Base-by-base conservation (phyloP, 2,329 filamentous ascomycete genomes). In the Pseudopyrenochaeta lycopersici region DNA sequence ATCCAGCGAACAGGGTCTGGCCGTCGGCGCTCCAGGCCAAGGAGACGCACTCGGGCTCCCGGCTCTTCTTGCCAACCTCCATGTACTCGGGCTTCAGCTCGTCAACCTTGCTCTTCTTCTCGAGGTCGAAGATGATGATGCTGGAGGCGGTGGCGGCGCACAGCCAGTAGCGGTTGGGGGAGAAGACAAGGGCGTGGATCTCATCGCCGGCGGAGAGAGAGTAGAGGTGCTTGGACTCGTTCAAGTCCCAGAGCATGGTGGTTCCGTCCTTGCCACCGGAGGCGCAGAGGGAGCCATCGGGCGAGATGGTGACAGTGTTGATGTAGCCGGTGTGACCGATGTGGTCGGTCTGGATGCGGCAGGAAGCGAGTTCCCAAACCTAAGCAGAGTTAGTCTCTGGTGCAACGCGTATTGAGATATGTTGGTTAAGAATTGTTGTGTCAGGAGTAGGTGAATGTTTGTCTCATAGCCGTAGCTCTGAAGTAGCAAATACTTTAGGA, bases 41-140 rank as follows among this genome's bases (percentile, higher is more conserved):
- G 80, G 88, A 92, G 77, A 99, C 89, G 82, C 94, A 98, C 89
- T 98, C 94, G 74, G 95, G 95, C 84, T 97, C 94, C 79, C 93
- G 89, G 88, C 90, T 92, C 92, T 98, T 98, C 92, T 97, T 97
- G 85, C 93, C 91, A 79, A 92, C 90, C 79, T 92, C 87, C 78
- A 92, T 86, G 86, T 95, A 96, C 82, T 99, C 95, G 71, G 94
- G 94, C 90, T 96, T 97, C 82, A 99, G 89, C 89, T 98, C 95
- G 76, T 98, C 94, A 78, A 98, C 94, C 90, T 97, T 98, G 90
- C 90, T 96, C 93, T 99, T 99, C 93, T 99, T 99, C 92, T 99
- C 95, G 72, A 99, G 89, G 79, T 99, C 95, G 85, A 99, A 99
- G 88, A 99, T 98, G 88, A 97, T 97, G 88, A 99, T 98, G 88